These are phyloP conservation scores for Meira nashicola DNA, from an alignment of 1,284 basidiomycete species.

Conservation along the genomic window DNA sequence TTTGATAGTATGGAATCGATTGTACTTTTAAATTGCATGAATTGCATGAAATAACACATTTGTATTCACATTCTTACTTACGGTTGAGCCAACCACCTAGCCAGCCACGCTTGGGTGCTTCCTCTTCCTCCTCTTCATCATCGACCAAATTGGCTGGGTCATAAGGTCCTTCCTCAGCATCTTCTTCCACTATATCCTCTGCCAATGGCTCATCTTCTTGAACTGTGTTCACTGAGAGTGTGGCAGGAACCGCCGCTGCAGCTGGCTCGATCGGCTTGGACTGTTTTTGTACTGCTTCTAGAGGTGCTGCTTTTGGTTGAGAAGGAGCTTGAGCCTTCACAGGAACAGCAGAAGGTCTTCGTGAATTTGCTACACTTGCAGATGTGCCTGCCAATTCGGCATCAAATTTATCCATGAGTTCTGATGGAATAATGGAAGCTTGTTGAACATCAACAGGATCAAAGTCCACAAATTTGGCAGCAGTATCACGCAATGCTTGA, in stretches of 20 bases:
- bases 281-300: not conserved
- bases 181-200: not conserved
- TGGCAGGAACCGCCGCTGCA: slow-evolving; percentile 1
- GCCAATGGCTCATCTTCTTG: slow-evolving; percentile 8
- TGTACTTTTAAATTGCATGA: slow-evolving; percentile 6
- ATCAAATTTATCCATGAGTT: slow-evolving; percentile 26
- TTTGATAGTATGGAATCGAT: too few relatives aligned
- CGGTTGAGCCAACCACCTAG: slow-evolving; percentile 45
- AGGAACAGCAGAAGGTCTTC: not conserved
- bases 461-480: slow-evolving; percentile 46
- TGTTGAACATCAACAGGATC: slow-evolving; percentile 35
- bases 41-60: not conserved
- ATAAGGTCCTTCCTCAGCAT: slow-evolving; percentile 4
- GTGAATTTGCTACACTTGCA: not conserved
- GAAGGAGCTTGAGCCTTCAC: not conserved
- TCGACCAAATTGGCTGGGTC: slow-evolving; percentile 24
- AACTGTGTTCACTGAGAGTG: slow-evolving; percentile 12
- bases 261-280: not conserved
- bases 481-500: slow-evolving; percentile 37
- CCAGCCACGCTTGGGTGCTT: slow-evolving; percentile 39
- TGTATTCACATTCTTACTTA: not conserved
- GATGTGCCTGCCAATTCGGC: slow-evolving; percentile 14
- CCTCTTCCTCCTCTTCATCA: slow-evolving; percentile 37
- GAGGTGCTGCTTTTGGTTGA: not conserved
- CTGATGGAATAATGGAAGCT: slow-evolving; percentile 20